Percentiles rank a stretch among this genome's conserved stretches.
Conservation (phyloP, 2,329 filamentous ascomycete species). For the Verticillium dahliae region DNA sequence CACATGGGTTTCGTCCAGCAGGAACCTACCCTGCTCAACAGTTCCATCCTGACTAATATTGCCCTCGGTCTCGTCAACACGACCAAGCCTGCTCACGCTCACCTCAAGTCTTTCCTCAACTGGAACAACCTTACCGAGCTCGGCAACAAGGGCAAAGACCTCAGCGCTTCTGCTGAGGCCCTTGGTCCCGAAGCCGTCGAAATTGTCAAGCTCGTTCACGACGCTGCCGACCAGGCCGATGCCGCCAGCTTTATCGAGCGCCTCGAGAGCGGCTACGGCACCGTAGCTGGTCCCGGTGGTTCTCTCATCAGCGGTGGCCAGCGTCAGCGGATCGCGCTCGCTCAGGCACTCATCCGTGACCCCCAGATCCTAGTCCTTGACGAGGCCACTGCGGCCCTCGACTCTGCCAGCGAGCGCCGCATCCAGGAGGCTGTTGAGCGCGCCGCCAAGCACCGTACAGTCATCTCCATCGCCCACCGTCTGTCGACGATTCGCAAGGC, state of each 20-base stretch:
- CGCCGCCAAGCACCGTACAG: conserved; percentile 46
- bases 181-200: conserved; percentile 22
- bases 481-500: conserved; percentile 57
- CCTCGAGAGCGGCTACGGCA: conserved; percentile 40
- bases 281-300: conserved; percentile 38
- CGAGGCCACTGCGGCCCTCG: conserved; percentile 45
- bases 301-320: conserved; percentile 44
- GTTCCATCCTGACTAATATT: conserved; percentile 35
- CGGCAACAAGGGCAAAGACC: conserved; percentile 23
- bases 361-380: conserved; percentile 43
- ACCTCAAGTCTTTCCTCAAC: conserved; percentile 30
- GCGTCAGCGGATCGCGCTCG: conserved; percentile 44
- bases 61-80: conserved; percentile 32
- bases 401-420: conserved; percentile 39
- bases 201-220: conserved; percentile 36
- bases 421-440: conserved; percentile 34
- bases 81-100: conserved; percentile 20
- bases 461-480: conserved; percentile 59
- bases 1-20: conserved; percentile 26
- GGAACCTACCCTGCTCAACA: conserved; percentile 23
- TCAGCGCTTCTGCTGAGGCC: conserved; percentile 12
- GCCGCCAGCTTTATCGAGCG: conserved; percentile 41
- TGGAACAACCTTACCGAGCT: conserved; percentile 36
- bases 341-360: conserved; percentile 40
- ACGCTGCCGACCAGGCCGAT: conserved; percentile 48